Evolutionary conservation across 31 red algal genomes (phyloP), one percentile per base, ranked within the genome.

Genomic region (Odonthalia washingtoniensis): DNA sequence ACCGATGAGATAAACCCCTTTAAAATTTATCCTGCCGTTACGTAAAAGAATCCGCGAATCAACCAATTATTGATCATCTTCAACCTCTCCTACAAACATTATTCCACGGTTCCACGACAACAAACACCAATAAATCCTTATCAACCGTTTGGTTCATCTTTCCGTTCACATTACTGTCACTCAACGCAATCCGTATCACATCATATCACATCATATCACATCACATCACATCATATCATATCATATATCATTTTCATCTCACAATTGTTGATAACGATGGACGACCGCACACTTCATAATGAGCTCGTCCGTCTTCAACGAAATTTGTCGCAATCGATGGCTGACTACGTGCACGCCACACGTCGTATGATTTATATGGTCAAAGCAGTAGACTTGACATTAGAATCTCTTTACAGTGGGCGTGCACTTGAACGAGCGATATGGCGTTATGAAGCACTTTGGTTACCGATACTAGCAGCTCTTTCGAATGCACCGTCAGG

Each of bases 381-480:
- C 49, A 87, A 88, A 34, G 85, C 85, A 39, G 91, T 88, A 63
- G 91, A 94, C 85, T 72, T 88, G 41, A 88, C 91, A 0, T 65
- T 75, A 28, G 91, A 87, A 38, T 84, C 80, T 1, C 85, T 94
- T 65, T 94, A 89, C 78, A 38, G 57, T 40, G 91, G 91, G n/a
- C 91, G 84, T 3, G 85, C 91, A 36, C 80, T 94, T 17, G 37
- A 74, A 31, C 77, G 84, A 34, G 85, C 91, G n/a, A 89, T 94
- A 18, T 89, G 84, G 84, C 91, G 91, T 4, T 94, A 94, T 80
- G 91, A 94, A 64, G 79, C 84, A 14, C 33, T 94, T 2, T 94
- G 84, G 84, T 49, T 89, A 6, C 91, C 91, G 24, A 74, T 94
- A 2, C 78, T 94, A 1, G 77, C 80, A 3, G 91, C 91, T 18